These are phyloP conservation scores for Luffa acutangula DNA, from an alignment of 306 rosid species.

Conservation along the genomic window DNA sequence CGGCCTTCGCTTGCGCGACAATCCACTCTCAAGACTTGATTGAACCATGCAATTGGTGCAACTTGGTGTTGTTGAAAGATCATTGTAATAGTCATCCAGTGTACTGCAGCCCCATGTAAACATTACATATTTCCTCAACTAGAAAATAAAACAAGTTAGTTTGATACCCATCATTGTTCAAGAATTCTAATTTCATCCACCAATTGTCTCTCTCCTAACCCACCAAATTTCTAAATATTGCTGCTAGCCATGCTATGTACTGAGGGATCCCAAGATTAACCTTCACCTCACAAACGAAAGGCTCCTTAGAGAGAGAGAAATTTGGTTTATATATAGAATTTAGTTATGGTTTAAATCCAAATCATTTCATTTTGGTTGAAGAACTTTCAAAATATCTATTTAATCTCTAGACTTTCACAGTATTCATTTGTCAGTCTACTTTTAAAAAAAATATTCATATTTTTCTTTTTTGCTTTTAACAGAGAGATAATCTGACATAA, in stretches of 20 bases:
- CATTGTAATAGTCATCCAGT: conserved; percentile 27
- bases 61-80: conserved; percentile 19
- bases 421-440: too few species aligned
- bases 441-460: too few species aligned
- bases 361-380: too few species aligned
- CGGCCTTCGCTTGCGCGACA: conserved; percentile 34
- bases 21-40: conserved; percentile 28
- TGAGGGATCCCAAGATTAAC: not conserved
- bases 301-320: not conserved
- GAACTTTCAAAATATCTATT: too few species aligned
- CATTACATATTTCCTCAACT: conserved; percentile 91
- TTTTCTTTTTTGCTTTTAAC: too few species aligned
- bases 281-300: not conserved
- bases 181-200: not conserved
- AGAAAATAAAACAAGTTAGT: conserved; percentile 16
- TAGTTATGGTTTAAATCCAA: too few species aligned
- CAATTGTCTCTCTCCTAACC: not conserved
- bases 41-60: conserved; percentile 36
- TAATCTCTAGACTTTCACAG: too few species aligned
- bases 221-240: not conserved
- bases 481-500: too few species aligned
- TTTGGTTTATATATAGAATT: too few species aligned
- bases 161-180: not conserved
- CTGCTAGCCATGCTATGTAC: not conserved
- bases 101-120: conserved; percentile 54